Evolutionary conservation across 2,329 filamentous ascomycete species (phyloP).

Genomic region (Coniochaeta pulveracea): DNA sequence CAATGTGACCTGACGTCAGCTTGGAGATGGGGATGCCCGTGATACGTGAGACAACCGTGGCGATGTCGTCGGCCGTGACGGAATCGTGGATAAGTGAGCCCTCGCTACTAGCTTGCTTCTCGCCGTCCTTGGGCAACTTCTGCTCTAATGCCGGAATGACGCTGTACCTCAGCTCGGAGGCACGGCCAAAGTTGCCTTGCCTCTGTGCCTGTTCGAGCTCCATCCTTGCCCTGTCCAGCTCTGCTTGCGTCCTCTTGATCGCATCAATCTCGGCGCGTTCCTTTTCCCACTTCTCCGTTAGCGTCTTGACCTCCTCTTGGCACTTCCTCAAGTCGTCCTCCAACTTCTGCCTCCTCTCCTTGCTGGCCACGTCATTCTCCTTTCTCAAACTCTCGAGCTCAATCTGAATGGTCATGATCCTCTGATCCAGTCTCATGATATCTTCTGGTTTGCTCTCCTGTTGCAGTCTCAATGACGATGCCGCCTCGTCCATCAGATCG

Average conservation of each 20-base stretch:
- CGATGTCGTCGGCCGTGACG: conserved; percentile 93
- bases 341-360: conserved; percentile 77
- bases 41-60: conserved; percentile 76
- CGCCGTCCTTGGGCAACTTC: conserved; percentile 66
- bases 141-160: conserved; percentile 72
- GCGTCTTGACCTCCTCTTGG: conserved; percentile 61
- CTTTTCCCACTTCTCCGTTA: conserved; percentile 82
- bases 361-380: conserved; percentile 82
- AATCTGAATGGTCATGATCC: conserved; percentile 96
- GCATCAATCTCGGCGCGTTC: conserved; percentile 77
- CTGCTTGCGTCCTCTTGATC: conserved; percentile 77
- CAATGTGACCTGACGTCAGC: conserved; percentile 83
- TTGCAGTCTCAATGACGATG: conserved; percentile 78
- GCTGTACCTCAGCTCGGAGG: conserved; percentile 84
- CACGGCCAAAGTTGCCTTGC: conserved; percentile 77
- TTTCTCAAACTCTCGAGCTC: conserved; percentile 91
- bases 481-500: conserved; percentile 91
- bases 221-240: conserved; percentile 75
- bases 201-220: conserved; percentile 83
- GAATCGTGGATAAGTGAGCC: conserved; percentile 76
- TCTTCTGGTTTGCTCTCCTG: conserved; percentile 96
- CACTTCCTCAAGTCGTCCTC: conserved; percentile 65
- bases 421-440: conserved; percentile 83
- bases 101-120: conserved; percentile 23
- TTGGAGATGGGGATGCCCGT: conserved; percentile 92